Conservation (phyloP, 768 basidiomycete genomes). For the Saitozyma sp. region DNA sequence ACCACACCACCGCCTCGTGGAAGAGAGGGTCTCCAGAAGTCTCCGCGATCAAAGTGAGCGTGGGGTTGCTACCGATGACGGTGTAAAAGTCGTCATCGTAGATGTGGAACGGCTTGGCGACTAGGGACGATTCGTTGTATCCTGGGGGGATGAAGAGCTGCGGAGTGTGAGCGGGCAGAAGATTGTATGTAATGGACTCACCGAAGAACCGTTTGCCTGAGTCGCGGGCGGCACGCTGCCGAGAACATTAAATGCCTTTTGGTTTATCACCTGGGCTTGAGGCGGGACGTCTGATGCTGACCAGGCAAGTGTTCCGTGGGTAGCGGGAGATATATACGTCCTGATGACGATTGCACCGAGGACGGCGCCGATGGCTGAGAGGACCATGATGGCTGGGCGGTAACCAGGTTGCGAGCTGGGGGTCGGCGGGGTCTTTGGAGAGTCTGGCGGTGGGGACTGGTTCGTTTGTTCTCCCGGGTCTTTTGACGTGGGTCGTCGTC, state of each 20-base stretch:
- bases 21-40: conserved; percentile 69
- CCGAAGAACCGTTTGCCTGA: conserved; percentile 22
- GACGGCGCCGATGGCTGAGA: too few species aligned
- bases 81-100: conserved; percentile 62
- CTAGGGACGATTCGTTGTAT: conserved; percentile 58
- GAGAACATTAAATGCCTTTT: conserved; percentile 30
- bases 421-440: too few species aligned
- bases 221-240: conserved; percentile 26
- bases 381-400: too few species aligned
- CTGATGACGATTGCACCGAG: too few species aligned
- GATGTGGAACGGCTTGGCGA: conserved; percentile 57
- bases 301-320: too few species aligned
- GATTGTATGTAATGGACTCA: conserved; percentile 8
- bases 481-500: too few species aligned
- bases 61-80: conserved; percentile 63
- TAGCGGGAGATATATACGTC: too few species aligned
- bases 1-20: conserved; percentile 63
- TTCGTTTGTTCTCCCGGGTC: too few species aligned
- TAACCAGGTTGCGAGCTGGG: too few species aligned
- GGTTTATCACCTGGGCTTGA: conserved; percentile 39
- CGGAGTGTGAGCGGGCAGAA: neutral
- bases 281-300: conserved; percentile 7
- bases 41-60: conserved; percentile 63
- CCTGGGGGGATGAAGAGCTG: conserved; percentile 61
- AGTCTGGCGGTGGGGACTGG: too few species aligned